A percentile compares a stretch with the other conserved stretches of the same genome.
Evolutionary conservation across 805 yeast species (phyloP).

Genomic region (Kodamaea nitidulidarum): DNA sequence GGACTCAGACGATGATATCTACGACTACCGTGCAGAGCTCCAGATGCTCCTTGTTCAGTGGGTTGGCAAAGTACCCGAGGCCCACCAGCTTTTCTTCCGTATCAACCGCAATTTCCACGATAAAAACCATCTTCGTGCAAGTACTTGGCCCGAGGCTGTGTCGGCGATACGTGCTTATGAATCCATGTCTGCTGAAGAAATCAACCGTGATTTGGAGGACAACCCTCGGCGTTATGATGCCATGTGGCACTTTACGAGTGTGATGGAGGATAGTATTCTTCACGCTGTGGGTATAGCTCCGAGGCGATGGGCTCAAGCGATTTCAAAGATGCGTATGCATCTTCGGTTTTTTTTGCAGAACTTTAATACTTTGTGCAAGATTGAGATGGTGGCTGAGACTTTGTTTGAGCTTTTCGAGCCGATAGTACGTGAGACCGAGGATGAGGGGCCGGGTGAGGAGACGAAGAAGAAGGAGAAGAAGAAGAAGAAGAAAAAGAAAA

Average conservation of each 20-base stretch:
- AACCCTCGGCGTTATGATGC: conserved; percentile 13
- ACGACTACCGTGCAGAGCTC: conserved; percentile 56
- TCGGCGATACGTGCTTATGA: conserved; percentile 10
- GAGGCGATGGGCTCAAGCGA: conserved; percentile 3
- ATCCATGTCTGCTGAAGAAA: conserved; percentile 14
- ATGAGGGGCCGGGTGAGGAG: conserved; percentile 12
- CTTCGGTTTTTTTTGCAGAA: conserved; percentile 23
- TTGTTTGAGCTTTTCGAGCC: conserved; percentile 24
- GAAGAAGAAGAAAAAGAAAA: conserved; percentile 24
- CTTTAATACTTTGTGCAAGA: conserved; percentile 30
- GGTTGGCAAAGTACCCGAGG: conserved; percentile 62
- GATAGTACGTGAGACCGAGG: conserved; percentile 21
- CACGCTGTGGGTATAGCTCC: conserved; percentile 5
- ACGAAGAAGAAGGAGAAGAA: conserved; percentile 27
- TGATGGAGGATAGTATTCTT: conserved; percentile 5
- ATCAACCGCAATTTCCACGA: conserved; percentile 14
- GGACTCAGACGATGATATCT: conserved; percentile 25
- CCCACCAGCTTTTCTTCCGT: conserved; percentile 52
- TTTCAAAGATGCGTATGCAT: conserved; percentile 15
- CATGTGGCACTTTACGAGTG: conserved; percentile 11
- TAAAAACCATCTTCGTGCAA: neutral
- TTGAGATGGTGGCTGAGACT: conserved; percentile 26
- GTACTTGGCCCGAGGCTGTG: conserved; percentile 7
- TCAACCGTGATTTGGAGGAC: conserved; percentile 16
- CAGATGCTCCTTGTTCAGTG: conserved; percentile 60